Base-by-base conservation (phyloP, 2,329 filamentous ascomycete genomes). In the Fusarium haematococcum region DNA sequence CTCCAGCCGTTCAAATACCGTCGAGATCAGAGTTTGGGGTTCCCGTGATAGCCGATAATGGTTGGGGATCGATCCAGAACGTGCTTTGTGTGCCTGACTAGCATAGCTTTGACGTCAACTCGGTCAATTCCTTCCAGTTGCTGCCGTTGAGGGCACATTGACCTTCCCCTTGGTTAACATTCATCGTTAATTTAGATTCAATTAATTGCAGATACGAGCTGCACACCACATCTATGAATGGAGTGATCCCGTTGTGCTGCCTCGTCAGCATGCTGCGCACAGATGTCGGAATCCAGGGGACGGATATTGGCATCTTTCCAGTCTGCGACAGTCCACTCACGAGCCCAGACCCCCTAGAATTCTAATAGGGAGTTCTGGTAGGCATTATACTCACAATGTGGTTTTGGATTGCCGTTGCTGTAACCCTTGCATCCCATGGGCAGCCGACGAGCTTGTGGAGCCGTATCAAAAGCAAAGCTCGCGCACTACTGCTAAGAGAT, bases 11-110 rank as follows among this genome's bases (percentile, higher is more conserved):
- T 37, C n/a, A 57, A 10, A 27, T n/a, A 16, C 32, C 32, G 9
- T 56, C 33, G 14, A 37, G 32, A 37, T 37, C 20, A 57, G 14
- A 35, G 52, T 57, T 37, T 37, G 52, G 32, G 30, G 52, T 23
- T 35, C 33, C 52, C 52, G 52, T 18, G 33, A 57, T 57, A 57
- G 30, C 52, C 52, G 52, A 25, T 57, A 23, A 37, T 25, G 52
- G 52, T 35, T 57, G 30, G 32, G 32, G 20, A 25, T 23, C 16
- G 33, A 37, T 25, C 52, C 9, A 39, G 33, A 33, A 20, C n/a
- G 50, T 23, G 27, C 33, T 16, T 35, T 11, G 23, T 37, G 54
- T 57, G n/a, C 33, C 54, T 57, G 54, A n/a, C 54, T 57, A 57
- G 33, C 13, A 37, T 35, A 9, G 11, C 32, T 18, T 57, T 39